Evolutionary conservation across 2,329 filamentous ascomycete genomes (phyloP).

Genomic region (Colletotrichum falcatum): DNA sequence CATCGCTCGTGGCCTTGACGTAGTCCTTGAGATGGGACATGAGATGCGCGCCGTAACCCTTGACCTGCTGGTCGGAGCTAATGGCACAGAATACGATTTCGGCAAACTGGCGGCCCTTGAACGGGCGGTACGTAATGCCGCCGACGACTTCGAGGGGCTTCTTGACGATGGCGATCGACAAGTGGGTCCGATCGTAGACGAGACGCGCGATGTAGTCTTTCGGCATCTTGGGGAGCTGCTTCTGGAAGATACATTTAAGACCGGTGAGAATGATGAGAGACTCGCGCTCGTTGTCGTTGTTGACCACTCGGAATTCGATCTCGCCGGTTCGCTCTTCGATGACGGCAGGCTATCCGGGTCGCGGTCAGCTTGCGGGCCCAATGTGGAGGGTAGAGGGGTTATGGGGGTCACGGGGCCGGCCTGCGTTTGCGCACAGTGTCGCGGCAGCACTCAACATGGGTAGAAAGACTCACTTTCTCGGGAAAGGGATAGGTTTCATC

Average conservation of each 20-base stretch:
- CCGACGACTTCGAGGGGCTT: constrained; percentile 95
- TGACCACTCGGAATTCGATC: constrained; percentile 97
- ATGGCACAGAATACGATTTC: constrained; percentile 99
- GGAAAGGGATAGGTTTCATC: constrained; percentile 81
- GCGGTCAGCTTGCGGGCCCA: constrained; percentile 27
- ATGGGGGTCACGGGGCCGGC: not conserved
- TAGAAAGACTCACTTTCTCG: constrained; percentile 74
- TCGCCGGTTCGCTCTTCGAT: constrained; percentile 93
- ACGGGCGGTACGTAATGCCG: constrained; percentile 95
- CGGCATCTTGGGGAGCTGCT: constrained; percentile 98
- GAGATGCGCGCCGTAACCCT: constrained; percentile 96
- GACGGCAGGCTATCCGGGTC: constrained; percentile 76
- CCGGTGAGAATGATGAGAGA: constrained; percentile 95
- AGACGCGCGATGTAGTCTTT: constrained; percentile 98
- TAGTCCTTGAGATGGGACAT: constrained; percentile 99
- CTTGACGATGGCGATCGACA: constrained; percentile 98
- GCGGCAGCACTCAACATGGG: not conserved
- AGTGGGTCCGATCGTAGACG: constrained; percentile 95
- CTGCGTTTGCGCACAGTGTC: not conserved
- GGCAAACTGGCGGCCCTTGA: constrained; percentile 91
- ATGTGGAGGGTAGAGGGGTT: not conserved
- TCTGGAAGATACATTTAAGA: constrained; percentile 97
- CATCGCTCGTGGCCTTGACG: constrained; percentile 94
- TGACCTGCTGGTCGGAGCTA: constrained; percentile 97
- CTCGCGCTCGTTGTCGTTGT: constrained; percentile 91